Base-by-base conservation (phyloP, 352 stramenopile species). In the Phytophthora pistaciae region DNA sequence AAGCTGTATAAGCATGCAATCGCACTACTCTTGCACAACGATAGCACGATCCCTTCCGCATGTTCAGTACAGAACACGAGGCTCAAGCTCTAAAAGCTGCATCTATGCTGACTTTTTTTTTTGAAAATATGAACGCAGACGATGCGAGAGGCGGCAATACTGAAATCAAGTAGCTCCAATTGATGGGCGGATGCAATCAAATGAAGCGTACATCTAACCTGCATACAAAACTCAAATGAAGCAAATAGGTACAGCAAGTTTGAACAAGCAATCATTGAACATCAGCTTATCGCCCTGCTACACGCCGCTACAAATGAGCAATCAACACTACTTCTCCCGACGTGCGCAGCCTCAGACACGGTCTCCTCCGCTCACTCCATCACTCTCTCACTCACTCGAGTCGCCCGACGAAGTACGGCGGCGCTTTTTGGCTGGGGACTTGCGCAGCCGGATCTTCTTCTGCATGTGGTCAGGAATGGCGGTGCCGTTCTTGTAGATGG, bases 371-470 rank as follows among this genome's bases (percentile, higher is more conserved):
- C 13, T 40, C 33, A 5, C 33, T 13, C 14, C 9, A 14, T 14
- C 31, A 11, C 31, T 11, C 31, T 38, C 31, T 38, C 31, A 38
- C 31, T 38, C 31, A 38, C 31, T 38, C 31, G 31, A 38, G 11
- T 16, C 38, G 3, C 14, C 40, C 14, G 16, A 21, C 13, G 16
- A 21, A 18, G 16, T 3, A 7, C 52, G 56, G 13, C 36, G 36
- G 14, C 33, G 36, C 11, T 29, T 29, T 4, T 60, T 60, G 33
- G 36, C 40, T 18, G 44, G 38, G 14, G 52, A 42, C n/a, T 50
- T 8, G 2, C 21, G 59, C n/a, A 57, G 46, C 10, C 31, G 59
- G 27, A 64, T 64, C 44, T 56, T 64, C 2, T 42, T 14, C 18
- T 57, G 20, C 13, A 56, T n/a, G n/a, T n/a, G n/a, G n/a, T n/a